A percentile compares a stretch with the other conserved stretches of the same genome.
These are phyloP conservation scores for Cetradonia linearis DNA, from an alignment of 495 filamentous ascomycete species.

Conservation along the genomic window DNA sequence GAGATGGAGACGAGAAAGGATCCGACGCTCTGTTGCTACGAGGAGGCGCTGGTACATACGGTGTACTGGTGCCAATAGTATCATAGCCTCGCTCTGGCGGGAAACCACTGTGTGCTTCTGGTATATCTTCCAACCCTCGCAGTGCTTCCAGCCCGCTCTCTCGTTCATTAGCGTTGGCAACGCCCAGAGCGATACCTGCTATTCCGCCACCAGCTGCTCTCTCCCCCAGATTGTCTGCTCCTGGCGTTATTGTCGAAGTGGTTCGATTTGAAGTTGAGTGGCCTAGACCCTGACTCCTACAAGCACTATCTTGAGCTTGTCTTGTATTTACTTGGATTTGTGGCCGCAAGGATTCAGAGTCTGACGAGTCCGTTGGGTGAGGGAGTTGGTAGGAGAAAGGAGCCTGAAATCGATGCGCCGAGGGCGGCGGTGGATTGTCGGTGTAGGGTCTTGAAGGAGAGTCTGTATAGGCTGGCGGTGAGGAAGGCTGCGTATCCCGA, in stretches of 20 bases:
- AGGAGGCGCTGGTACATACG: slow-evolving; percentile 35
- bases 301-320: slow-evolving; percentile 18
- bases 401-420: slow-evolving; percentile 15
- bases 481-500: slow-evolving; percentile 25
- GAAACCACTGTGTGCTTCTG: slow-evolving; percentile 29
- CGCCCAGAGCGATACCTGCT: slow-evolving; percentile 61
- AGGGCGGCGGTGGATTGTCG: slow-evolving; percentile 22
- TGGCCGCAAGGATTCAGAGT: slow-evolving; percentile 18
- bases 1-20: slow-evolving; percentile 35
- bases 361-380: slow-evolving; percentile 18
- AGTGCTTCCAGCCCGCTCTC: slow-evolving; percentile 65
- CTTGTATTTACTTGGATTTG: slow-evolving; percentile 10
- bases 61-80: slow-evolving; percentile 37
- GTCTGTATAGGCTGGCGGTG: slow-evolving; percentile 23
- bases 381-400: slow-evolving; percentile 15
- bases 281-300: slow-evolving; percentile 23
- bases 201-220: slow-evolving; percentile 66
- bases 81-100: slow-evolving; percentile 39
- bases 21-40: slow-evolving; percentile 23
- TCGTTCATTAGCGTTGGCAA: slow-evolving; percentile 61
- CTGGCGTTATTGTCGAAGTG: slow-evolving; percentile 54
- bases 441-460: slow-evolving; percentile 23
- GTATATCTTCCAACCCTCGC: slow-evolving; percentile 37
- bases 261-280: slow-evolving; percentile 29
- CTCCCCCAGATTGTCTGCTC: slow-evolving; percentile 64